These are phyloP conservation scores for Saturnispora mendoncae DNA, from an alignment of 805 yeast genomes.

Conservation along the genomic window DNA sequence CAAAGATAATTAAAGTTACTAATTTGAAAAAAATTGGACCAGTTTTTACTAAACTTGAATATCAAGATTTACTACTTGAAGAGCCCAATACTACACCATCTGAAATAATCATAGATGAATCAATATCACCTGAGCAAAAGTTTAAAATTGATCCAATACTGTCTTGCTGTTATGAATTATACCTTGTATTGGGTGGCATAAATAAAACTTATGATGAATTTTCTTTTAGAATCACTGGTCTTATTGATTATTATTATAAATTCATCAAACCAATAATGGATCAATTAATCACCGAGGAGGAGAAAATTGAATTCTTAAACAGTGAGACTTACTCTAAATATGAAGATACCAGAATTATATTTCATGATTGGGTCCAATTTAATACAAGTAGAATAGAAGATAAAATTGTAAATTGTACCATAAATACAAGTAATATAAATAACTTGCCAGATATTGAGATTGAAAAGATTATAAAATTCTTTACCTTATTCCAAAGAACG, in stretches of 20 bases:
- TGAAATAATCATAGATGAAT: neutral
- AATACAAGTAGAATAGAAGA: conserved; percentile 12
- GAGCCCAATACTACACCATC: conserved; percentile 1
- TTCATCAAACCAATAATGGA: conserved; percentile 6
- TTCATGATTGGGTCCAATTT: conserved; percentile 23
- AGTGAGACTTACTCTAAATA: conserved; percentile 14
- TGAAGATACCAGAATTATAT: conserved; percentile 15
- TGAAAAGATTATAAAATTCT: conserved; percentile 14
- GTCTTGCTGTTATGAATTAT: conserved; percentile 18
- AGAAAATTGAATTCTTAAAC: conserved; percentile 10
- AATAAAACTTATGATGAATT: conserved; percentile 14
- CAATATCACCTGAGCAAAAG: neutral
- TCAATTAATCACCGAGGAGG: conserved; percentile 8
- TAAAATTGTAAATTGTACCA: conserved; percentile 13
- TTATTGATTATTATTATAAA: conserved; percentile 6
- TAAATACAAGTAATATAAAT: conserved; percentile 9
- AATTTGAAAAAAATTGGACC: conserved; percentile 18
- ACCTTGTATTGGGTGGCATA: conserved; percentile 16
- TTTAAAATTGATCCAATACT: conserved; percentile 12
- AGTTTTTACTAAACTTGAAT: conserved; percentile 18
- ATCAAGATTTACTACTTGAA: conserved; percentile 11
- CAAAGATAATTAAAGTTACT: conserved; percentile 18
- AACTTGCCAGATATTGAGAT: conserved; percentile 3
- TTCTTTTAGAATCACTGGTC: conserved; percentile 6
- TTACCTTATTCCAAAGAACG: conserved; percentile 19